A percentile compares a stretch with the other conserved stretches of the same genome.
Conservation (phyloP, 106 monocot species). For the Acanthochlamys bracteata region DNA sequence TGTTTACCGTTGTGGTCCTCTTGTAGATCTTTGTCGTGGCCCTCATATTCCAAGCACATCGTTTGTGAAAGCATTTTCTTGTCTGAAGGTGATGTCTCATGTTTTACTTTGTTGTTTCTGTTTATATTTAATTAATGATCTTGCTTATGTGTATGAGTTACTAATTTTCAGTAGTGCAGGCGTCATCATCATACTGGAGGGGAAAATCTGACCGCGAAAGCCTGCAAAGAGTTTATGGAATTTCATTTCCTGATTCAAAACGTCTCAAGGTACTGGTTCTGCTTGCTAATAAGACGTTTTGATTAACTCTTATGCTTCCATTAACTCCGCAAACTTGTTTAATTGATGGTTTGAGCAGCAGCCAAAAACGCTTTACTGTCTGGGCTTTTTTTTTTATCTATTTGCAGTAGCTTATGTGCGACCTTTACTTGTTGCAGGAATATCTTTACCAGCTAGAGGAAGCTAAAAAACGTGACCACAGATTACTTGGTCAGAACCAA, state of each 20-base stretch:
- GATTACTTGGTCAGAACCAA: conserved; percentile 79
- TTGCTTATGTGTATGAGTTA: not conserved
- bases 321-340: no score
- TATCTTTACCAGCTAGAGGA: conserved; percentile 66
- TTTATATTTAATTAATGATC: not conserved
- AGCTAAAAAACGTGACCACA: conserved; percentile 96
- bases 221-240: conserved; percentile 97
- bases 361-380: no score
- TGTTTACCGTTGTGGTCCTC: conserved; percentile 97
- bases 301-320: no score
- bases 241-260: conserved; percentile 90
- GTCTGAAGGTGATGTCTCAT: conserved; percentile 68
- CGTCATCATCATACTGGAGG: conserved; percentile 99
- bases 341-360: no score
- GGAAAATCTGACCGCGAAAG: conserved; percentile 93
- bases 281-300: not conserved
- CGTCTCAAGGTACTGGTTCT: conserved; percentile 63
- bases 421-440: conserved; percentile 48
- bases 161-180: conserved; percentile 22
- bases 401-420: no score
- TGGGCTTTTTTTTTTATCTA: not conserved
- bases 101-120: not conserved
- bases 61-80: conserved; percentile 96
- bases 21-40: conserved; percentile 97
- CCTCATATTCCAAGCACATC: conserved; percentile 98